phyloP scores from a whole-genome alignment of 257 asterid genomes.

The Coffea eugenioides region DNA sequence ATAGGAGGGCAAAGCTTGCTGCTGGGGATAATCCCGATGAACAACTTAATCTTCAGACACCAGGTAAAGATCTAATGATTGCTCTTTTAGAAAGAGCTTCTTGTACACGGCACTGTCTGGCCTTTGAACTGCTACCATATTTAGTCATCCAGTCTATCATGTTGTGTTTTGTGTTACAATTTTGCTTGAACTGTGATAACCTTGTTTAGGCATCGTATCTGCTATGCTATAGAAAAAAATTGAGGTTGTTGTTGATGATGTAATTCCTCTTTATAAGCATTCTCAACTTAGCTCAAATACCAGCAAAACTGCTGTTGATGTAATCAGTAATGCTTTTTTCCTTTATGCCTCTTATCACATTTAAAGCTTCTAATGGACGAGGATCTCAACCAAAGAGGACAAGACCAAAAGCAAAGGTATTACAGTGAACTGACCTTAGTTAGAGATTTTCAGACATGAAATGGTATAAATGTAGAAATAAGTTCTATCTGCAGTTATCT shows the following conservation, averaged over 20 bases:
- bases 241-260: background rate
- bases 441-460: background rate
- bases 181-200: background rate
- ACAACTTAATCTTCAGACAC: constrained; percentile 41
- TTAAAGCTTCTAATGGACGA: constrained; percentile 64
- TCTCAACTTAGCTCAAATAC: background rate
- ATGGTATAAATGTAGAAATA: constrained; percentile 9
- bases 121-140: background rate
- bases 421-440: constrained; percentile 5
- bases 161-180: background rate
- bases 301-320: constrained; percentile 3
- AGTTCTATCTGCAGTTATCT: constrained; percentile 21
- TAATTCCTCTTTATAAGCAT: background rate
- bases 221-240: background rate
- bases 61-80: constrained; percentile 45
- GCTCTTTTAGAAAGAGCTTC: constrained; percentile 8
- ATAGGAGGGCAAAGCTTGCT: constrained; percentile 88
- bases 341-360: constrained; percentile 2
- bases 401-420: constrained; percentile 72
- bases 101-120: constrained; percentile 4
- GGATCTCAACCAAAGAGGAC: constrained; percentile 68
- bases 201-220: background rate
- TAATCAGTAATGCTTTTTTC: constrained; percentile 7
- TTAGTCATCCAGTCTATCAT: background rate
- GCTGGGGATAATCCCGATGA: constrained; percentile 84